Conservation (phyloP, 2,329 filamentous ascomycete species). For the Ascochyta viciae-villosae region DNA sequence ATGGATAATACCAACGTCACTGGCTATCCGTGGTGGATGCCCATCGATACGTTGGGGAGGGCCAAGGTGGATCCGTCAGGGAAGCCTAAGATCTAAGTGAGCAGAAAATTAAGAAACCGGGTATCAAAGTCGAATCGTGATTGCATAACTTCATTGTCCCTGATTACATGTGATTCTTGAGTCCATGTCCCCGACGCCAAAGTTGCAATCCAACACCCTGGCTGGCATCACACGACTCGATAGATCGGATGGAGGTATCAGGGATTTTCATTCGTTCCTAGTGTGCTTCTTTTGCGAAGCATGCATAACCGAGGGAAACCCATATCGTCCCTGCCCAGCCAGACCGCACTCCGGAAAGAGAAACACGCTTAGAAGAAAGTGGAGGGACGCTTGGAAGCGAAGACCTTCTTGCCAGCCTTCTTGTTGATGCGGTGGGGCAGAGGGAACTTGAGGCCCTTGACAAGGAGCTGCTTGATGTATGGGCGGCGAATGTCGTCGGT, state of each 20-base stretch:
- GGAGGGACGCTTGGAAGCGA: slow-evolving; percentile 88
- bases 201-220: slow-evolving; percentile 22
- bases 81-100: slow-evolving; percentile 40
- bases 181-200: slow-evolving; percentile 23
- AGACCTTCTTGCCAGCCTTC: slow-evolving; percentile 85
- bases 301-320: slow-evolving; percentile 51
- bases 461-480: slow-evolving; percentile 98
- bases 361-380: slow-evolving; percentile 87
- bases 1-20: slow-evolving; percentile 66
- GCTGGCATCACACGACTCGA: slow-evolving; percentile 33
- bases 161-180: slow-evolving; percentile 24
- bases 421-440: slow-evolving; percentile 95
- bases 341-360: slow-evolving; percentile 50
- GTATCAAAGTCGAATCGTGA: slow-evolving; percentile 7
- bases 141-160: slow-evolving; percentile 26
- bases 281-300: slow-evolving; percentile 52
- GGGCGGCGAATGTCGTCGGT: slow-evolving; percentile 92
- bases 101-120: background rate
- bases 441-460: slow-evolving; percentile 96
- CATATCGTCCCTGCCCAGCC: slow-evolving; percentile 48
- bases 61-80: slow-evolving; percentile 45
- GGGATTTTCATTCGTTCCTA: slow-evolving; percentile 54
- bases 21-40: slow-evolving; percentile 73
- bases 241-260: slow-evolving; percentile 42
- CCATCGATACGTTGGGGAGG: slow-evolving; percentile 56